Percentiles rank a stretch among this genome's conserved stretches.
Conservation (phyloP, 2,329 filamentous ascomycete species). For the Claviceps africana region DNA sequence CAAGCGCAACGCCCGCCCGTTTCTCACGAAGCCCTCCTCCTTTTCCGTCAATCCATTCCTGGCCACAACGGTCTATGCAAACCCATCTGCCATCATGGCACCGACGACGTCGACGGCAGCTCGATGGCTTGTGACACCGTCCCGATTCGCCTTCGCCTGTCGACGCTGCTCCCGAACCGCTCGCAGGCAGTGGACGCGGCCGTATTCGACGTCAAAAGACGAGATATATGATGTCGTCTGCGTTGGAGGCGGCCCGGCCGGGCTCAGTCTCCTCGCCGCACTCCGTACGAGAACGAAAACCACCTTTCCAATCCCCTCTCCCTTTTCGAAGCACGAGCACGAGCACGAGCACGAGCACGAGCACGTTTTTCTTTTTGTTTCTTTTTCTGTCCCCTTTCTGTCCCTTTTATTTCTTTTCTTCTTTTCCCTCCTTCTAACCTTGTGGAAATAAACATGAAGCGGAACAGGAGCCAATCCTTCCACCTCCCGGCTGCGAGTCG, state of each 20-base stretch:
- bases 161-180: slow-evolving; percentile 29
- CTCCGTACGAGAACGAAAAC: slow-evolving; percentile 39
- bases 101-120: slow-evolving; percentile 14
- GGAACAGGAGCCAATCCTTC: slow-evolving; percentile 54
- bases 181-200: slow-evolving; percentile 22
- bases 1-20: neutral
- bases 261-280: slow-evolving; percentile 66
- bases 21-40: neutral
- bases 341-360: no score
- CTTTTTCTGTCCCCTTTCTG: no score
- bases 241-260: slow-evolving; percentile 78
- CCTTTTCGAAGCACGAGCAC: neutral
- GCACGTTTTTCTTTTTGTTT: no score
- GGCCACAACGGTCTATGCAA: neutral
- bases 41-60: neutral
- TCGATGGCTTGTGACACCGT: slow-evolving; percentile 12
- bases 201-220: slow-evolving; percentile 32
- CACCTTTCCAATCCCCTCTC: neutral
- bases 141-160: slow-evolving; percentile 32
- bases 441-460: neutral
- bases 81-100: neutral
- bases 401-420: no score
- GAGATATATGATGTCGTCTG: slow-evolving; percentile 91
- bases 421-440: no score
- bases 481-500: slow-evolving; percentile 67